phyloP scores from a whole-genome alignment of 2,329 filamentous ascomycete species.

The Malbranchea zuffiana region DNA sequence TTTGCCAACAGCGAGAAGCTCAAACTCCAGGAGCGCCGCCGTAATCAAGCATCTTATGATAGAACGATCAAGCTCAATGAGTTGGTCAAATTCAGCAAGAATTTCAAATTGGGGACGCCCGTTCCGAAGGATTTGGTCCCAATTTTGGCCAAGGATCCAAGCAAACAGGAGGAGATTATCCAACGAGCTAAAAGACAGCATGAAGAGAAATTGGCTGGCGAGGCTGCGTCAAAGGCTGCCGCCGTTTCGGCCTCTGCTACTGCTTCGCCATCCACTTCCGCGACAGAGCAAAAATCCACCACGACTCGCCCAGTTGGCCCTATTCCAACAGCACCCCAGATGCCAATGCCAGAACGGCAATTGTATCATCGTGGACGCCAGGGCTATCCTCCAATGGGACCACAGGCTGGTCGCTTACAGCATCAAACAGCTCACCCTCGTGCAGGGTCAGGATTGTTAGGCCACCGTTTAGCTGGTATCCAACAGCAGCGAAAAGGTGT shows the following conservation, averaged over 20 bases:
- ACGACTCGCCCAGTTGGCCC: constrained; percentile 23
- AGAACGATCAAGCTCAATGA: constrained; percentile 90
- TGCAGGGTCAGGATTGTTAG: constrained; percentile 36
- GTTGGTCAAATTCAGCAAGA: constrained; percentile 85
- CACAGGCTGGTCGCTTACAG: constrained; percentile 34
- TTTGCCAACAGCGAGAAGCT: constrained; percentile 54
- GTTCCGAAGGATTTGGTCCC: constrained; percentile 85
- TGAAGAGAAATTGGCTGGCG: constrained; percentile 43
- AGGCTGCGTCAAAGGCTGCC: constrained; percentile 26
- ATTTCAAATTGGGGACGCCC: constrained; percentile 87
- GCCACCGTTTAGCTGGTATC: constrained; percentile 42
- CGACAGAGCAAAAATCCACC: constrained; percentile 13
- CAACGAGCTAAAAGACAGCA: constrained; percentile 72
- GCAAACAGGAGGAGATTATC: constrained; percentile 85
- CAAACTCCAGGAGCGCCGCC: constrained; percentile 47
- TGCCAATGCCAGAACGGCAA: constrained; percentile 34
- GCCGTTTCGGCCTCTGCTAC: constrained; percentile 13
- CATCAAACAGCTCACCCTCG: constrained; percentile 36
- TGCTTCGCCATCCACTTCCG: constrained; percentile 8
- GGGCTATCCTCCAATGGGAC: constrained; percentile 37
- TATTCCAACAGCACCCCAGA: constrained; percentile 27
- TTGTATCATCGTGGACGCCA: constrained; percentile 38
- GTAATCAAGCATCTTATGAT: constrained; percentile 52
- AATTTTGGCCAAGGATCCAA: constrained; percentile 93
- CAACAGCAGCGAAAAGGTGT: constrained; percentile 42